Evolutionary conservation across 176 grass and related monocot genomes (phyloP), one percentile per base, ranked within the genome.

Genomic region (Carex myosuroides): DNA sequence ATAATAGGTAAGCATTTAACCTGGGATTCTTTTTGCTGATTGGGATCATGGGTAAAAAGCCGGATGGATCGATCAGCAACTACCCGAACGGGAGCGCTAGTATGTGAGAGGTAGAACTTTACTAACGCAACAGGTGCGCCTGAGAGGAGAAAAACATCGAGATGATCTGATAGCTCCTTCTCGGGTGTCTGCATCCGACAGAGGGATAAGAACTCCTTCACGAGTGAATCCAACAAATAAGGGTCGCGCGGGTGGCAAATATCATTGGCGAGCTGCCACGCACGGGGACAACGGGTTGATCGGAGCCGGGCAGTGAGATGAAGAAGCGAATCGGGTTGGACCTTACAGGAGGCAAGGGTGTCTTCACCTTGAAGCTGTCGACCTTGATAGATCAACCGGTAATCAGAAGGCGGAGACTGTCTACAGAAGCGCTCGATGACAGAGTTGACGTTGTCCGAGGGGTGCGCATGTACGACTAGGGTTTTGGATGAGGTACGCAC

Each of bases 191-290:
- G 81, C 26, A 22, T 79, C 13, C 22, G 29, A 55, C 88, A 71
- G 71, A 64, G 29, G 21, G 75, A n/a, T 17, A 99, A 84, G 67
- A 94, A 99, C 65, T 87, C 83, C 71, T 92, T 96, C 5, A 99
- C 88, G 0, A 96, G 90, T 1, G 84, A 85, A 16, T 96, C 85
- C 12, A 99, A 78, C 81, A 62, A 50, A 35, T 52, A 73, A 2
- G 89, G 29, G 53, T 80, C 21, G 80, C 75, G 54, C 11, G 33
- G 26, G 48, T 76, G 81, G 56, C 89, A 89, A 86, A 99, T 93
- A 86, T 94, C 88, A 37, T 88, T 85, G 5, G 87, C 97, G 81
- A 94, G 87, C 90, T 90, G 93, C 97, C 97, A 99, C 6, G 91
- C 91, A 14, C 77, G 63, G 6, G 97, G 93, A 52, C 90, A 83